Evolutionary conservation across 345 rosid genomes (phyloP), one percentile per base, ranked within the genome.

Genomic region (Nephelium lappaceum): DNA sequence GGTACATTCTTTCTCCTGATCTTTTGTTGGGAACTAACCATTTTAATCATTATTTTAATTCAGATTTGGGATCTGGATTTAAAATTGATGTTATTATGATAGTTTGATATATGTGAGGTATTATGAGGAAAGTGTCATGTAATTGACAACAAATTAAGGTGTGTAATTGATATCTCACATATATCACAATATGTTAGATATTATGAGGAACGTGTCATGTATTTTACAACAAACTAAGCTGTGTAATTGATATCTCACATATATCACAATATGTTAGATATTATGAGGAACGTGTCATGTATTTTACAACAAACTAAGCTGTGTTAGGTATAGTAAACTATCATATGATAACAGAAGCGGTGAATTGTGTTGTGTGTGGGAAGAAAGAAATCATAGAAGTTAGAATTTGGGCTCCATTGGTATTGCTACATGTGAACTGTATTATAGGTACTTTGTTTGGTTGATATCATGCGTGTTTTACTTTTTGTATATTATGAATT

Each of bases 1-100:
- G 98, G 99, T 96, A 86, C 11, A 19, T 4, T 76, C 51, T 36
- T 66, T 73, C 47, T 60, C 25, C 27, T 31, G 31, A 11, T 8
- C 3, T 69, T 9, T 75, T 53, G 6, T 67, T 27, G 11, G 15
- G 16, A 24, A 57, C 23, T 51, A 61, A 8, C 23, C n/a, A 6
- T 66, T 51, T 49, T 49, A 64, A 31, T 27, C 27, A 19, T 63
- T 43, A 23, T 36, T 11, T 45, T 6, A 42, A 11, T 5, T 16
- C 19, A 6, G 27, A 42, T 45, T 63, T 16, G 69, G 77, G 31
- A 62, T 63, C 10, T 43, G 60, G 41, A 43, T 45, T 24, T 71
- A 31, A 39, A 23, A 15, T 24, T 45, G 23, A 62, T 74, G 8
- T 16, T 73, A 57, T 31, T 16, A 24, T 73, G 49, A 11, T 63